A percentile compares a stretch with the other conserved stretches of the same genome.
Evolutionary conservation across 2,329 filamentous ascomycete genomes (phyloP).

Genomic region (Fusarium brachygibbosum): DNA sequence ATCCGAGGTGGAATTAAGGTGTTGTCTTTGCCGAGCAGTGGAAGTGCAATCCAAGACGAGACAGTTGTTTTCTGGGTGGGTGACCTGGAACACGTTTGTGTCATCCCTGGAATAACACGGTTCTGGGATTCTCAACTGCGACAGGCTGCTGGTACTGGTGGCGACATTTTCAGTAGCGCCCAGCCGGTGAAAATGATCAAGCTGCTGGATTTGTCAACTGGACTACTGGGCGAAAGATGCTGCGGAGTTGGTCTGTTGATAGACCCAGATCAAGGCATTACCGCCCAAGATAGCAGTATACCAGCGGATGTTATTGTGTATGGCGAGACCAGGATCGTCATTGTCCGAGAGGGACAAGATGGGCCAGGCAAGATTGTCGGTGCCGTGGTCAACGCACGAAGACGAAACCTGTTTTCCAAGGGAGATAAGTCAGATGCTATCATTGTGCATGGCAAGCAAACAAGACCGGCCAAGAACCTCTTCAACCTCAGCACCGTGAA

Average conservation of each 20-base stretch:
- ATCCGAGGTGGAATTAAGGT: conserved; percentile 68
- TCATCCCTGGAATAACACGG: conserved; percentile 66
- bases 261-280: conserved; percentile 49
- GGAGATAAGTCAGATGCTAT: conserved; percentile 65
- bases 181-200: conserved; percentile 69
- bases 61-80: conserved; percentile 70
- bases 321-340: conserved; percentile 68
- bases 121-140: conserved; percentile 73
- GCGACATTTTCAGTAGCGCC: conserved; percentile 68
- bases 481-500: conserved; percentile 66
- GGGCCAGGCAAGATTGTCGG: conserved; percentile 61
- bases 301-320: conserved; percentile 68
- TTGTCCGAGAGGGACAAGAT: conserved; percentile 67
- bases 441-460: conserved; percentile 65
- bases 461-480: conserved; percentile 55
- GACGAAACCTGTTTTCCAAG: conserved; percentile 55
- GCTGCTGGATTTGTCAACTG: conserved; percentile 65
- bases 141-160: conserved; percentile 63
- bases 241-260: conserved; percentile 64
- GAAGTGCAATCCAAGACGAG: conserved; percentile 64
- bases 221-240: conserved; percentile 70
- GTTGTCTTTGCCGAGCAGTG: conserved; percentile 59
- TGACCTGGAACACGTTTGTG: conserved; percentile 67
- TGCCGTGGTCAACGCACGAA: conserved; percentile 53
- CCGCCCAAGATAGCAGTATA: conserved; percentile 56